Evolutionary conservation across 2,329 filamentous ascomycete species (phyloP), one percentile per base, ranked within the genome.

Genomic region (Penicillium rolfsii): DNA sequence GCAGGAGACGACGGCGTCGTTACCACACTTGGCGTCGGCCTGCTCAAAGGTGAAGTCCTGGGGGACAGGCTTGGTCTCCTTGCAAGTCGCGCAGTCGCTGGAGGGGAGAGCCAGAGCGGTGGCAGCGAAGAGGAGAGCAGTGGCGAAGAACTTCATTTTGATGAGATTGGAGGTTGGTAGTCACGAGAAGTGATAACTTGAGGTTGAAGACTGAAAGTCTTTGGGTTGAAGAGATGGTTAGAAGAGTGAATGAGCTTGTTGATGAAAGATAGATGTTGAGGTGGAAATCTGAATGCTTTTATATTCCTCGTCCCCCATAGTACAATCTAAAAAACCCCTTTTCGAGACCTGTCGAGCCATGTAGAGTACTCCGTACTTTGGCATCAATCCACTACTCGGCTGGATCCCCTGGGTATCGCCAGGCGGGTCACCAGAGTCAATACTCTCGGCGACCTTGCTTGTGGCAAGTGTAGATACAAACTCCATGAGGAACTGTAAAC

Each of bases 141-240:
- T 53, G 35, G 66, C 35, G 63, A 70, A 63, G 66, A 72, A 70
- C 70, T 72, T 67, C 70, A 72, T 72, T 60, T 61, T 71, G 64
- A 62, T 55, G 49, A 22, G 55, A 33, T 35, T 52, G 28, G 45
- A 14, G 49, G 19, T 33, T 36, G 19, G 28, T 38, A 40, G 28
- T 41, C 11, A 40, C 35, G 22, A 41, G 19, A 53, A 41, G 35
- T 54, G 22, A 30, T 63, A 61, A 38, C 38, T 61, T 50, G 16
- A 22, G 24, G 59, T 56, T 38, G 57, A 26, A 50, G 48, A 45
- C n/a, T 57, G 46, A 49, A 28, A 57, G 35, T n/a, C 12, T 24
- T 36, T 26, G 38, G 38, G 38, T 28, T 50, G 26, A 22, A 48
- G 14, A n/a, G 40, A 52, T 55, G 46, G 45, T 63, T 30, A 26